Conservation (phyloP, 805 yeast genomes). For the Candida xiaguanensis region DNA sequence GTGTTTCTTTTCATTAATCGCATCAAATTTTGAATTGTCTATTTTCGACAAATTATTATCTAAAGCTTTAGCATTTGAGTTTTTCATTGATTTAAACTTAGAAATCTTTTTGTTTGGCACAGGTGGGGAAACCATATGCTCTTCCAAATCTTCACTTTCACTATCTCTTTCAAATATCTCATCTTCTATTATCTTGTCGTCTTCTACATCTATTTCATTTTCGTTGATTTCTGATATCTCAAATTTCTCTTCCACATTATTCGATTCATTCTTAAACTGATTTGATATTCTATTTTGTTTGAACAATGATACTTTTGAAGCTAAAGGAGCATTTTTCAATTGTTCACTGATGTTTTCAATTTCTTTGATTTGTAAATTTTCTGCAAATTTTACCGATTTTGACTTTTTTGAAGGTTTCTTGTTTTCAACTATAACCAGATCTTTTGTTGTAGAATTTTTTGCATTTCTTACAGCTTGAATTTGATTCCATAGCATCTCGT, state of each 20-base stretch:
- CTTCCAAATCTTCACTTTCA: background rate
- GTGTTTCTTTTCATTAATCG: background rate
- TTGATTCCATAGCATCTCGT: slow-evolving; percentile 38
- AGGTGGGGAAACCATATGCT: no score
- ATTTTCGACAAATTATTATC: background rate
- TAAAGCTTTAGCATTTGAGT: background rate
- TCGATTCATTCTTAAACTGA: background rate
- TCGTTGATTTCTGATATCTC: slow-evolving; percentile 4
- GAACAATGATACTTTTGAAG: slow-evolving; percentile 9
- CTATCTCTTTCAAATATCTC: background rate
- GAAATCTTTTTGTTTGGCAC: background rate
- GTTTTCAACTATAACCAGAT: background rate
- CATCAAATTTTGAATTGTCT: background rate
- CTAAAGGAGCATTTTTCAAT: slow-evolving; percentile 22
- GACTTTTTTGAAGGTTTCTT: background rate
- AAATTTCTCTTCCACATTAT: slow-evolving; percentile 5
- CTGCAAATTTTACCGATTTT: slow-evolving; percentile 56
- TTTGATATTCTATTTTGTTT: slow-evolving; percentile 13
- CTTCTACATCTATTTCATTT: background rate
- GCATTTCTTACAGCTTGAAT: slow-evolving; percentile 27
- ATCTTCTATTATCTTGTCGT: slow-evolving; percentile 3
- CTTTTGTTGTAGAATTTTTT: slow-evolving; percentile 1
- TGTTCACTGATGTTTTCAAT: slow-evolving; percentile 55
- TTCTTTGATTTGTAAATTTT: slow-evolving; percentile 52
- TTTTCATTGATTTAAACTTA: slow-evolving; percentile 3